These are phyloP conservation scores for Alnus rubra DNA, from an alignment of 306 rosid species.

Conservation along the genomic window DNA sequence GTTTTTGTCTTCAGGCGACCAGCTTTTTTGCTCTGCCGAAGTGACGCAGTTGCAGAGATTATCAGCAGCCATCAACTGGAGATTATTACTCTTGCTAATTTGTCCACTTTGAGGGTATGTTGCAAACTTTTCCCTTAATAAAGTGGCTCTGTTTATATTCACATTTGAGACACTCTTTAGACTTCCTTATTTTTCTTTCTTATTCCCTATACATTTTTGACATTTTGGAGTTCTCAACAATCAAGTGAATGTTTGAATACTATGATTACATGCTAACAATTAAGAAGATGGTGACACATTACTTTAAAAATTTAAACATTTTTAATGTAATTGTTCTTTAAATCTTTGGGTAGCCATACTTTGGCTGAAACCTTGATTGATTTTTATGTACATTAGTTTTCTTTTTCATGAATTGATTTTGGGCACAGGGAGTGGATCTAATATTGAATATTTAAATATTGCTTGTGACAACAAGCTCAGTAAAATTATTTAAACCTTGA, in stretches of 20 bases:
- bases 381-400: neutral
- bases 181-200: neutral
- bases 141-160: neutral
- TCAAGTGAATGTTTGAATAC: neutral
- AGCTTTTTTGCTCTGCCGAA: conserved; percentile 40
- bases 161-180: neutral
- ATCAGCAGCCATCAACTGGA: conserved; percentile 51
- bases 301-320: neutral
- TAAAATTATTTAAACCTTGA: neutral
- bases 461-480: neutral
- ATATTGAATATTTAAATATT: no score
- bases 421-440: no score
- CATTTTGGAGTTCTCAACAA: neutral
- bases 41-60: conserved; percentile 26
- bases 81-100: conserved; percentile 74
- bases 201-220: neutral
- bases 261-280: neutral
- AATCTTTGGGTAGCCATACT: neutral
- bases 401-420: no score
- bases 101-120: conserved; percentile 63
- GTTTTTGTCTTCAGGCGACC: conserved; percentile 37
- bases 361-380: neutral
- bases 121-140: neutral
- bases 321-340: neutral
- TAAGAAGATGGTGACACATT: neutral